Conservation (phyloP, 441 rosid genomes). For the Adansonia rubrostipa region DNA sequence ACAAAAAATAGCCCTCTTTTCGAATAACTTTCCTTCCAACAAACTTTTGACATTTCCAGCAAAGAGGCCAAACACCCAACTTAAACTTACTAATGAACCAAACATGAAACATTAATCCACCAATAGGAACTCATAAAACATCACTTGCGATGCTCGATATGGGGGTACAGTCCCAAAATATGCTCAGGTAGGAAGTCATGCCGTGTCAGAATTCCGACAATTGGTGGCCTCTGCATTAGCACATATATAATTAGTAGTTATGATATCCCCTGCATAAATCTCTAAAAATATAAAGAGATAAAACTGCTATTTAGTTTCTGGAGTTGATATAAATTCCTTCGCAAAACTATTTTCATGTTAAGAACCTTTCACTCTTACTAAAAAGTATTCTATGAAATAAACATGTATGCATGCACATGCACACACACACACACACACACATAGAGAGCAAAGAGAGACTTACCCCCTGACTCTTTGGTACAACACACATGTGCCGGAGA, state of each 20-base stretch:
- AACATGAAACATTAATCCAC: not conserved
- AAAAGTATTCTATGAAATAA: no score
- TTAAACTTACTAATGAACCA: no score
- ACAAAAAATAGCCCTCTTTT: no score
- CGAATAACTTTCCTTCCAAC: no score
- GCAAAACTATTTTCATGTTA: no score
- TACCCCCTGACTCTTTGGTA: conserved; percentile 52
- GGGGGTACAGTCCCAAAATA: conserved; percentile 67
- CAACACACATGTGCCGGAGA: conserved; percentile 63
- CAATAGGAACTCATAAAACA: not conserved
- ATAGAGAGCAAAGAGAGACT: not conserved
- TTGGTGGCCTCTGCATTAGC: conserved; percentile 61
- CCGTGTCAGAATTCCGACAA: conserved; percentile 81
- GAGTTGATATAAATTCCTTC: no score
- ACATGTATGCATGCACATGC: not conserved
- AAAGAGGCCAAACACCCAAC: no score
- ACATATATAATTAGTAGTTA: not conserved
- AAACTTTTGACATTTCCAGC: no score
- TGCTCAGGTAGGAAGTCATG: conserved; percentile 90
- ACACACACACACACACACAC: no score
- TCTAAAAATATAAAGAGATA: no score
- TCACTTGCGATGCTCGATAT: conserved; percentile 46
- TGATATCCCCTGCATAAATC: not conserved
- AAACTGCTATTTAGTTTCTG: not conserved
- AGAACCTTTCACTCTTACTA: no score